Percentiles rank a stretch among this genome's conserved stretches.
Conservation (phyloP, 495 filamentous ascomycete genomes). For the Lasiosphaeria ovina region DNA sequence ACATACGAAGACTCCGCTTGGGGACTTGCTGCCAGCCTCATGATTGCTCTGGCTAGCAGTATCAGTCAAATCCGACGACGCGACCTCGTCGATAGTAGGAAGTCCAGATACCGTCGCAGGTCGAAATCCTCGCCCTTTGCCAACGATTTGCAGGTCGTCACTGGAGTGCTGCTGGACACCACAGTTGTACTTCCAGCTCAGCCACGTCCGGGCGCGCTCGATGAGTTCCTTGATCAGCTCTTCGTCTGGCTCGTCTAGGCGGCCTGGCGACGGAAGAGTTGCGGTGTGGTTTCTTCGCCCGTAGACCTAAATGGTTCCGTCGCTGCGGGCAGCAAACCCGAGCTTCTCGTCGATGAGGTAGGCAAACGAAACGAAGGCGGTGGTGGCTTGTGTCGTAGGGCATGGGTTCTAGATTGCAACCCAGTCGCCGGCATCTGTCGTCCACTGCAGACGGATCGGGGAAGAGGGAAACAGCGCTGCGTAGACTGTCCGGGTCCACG, state of each 20-base stretch:
- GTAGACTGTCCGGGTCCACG: constrained; percentile 2
- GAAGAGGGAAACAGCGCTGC: not conserved
- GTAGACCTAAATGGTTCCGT: not conserved
- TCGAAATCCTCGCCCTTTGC: not conserved
- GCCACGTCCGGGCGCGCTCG: too few species aligned
- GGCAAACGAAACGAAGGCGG: constrained; percentile 2
- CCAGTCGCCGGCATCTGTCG: constrained; percentile 2
- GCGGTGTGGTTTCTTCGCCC: constrained; percentile 2
- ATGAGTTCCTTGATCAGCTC: not conserved
- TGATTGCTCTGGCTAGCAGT: too few species aligned
- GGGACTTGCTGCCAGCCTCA: not conserved
- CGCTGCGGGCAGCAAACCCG: constrained; percentile 1
- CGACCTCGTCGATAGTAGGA: not conserved
- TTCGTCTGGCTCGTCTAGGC: not conserved
- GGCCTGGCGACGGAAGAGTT: not conserved
- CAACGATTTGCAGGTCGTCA: not conserved
- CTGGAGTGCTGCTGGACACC: not conserved
- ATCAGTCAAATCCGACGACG: not conserved
- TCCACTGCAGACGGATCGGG: not conserved
- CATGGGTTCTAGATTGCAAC: not conserved
- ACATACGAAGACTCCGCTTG: not conserved
- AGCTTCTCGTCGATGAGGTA: not conserved
- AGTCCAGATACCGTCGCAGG: not conserved
- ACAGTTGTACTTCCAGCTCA: not conserved
- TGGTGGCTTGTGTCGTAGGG: not conserved